A percentile compares a stretch with the other conserved stretches of the same genome.
phyloP scores from a whole-genome alignment of 2,329 filamentous ascomycete genomes.

The Ophiostoma perfectum region DNA sequence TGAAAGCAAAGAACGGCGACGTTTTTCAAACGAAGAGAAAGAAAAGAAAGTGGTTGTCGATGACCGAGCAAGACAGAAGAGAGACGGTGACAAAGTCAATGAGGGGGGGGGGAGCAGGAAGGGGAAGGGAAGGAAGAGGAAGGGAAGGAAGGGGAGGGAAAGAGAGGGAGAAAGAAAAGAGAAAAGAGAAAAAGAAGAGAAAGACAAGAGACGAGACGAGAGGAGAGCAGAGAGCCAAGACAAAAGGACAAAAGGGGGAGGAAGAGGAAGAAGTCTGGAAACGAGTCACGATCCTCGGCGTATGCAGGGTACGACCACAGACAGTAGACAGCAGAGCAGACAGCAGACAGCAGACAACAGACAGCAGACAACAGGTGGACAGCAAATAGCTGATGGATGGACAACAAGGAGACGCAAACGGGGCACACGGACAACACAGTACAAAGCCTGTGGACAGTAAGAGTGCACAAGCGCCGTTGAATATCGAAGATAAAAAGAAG shows the following conservation, averaged over 20 bases:
- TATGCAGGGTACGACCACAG: background rate
- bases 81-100: too few species aligned
- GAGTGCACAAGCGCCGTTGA: background rate
- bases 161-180: background rate
- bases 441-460: too few species aligned
- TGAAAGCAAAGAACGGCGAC: conserved; percentile 14
- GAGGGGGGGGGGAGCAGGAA: background rate
- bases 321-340: background rate
- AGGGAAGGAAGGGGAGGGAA: background rate
- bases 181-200: conserved; percentile 1
- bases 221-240: background rate
- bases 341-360: background rate
- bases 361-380: background rate
- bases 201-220: background rate
- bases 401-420: too few species aligned
- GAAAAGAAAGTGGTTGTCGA: conserved; percentile 12
- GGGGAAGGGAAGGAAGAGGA: background rate
- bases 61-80: conserved; percentile 8
- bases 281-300: conserved; percentile 6
- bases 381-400: too few species aligned
- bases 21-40: conserved; percentile 11
- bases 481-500: background rate
- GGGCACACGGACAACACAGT: background rate
- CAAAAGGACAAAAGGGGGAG: conserved; percentile 12
- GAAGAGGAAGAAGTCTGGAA: conserved; percentile 7